Evolutionary conservation across 345 rosid genomes (phyloP), one percentile per base, ranked within the genome.

Genomic region (Acer campestre): DNA sequence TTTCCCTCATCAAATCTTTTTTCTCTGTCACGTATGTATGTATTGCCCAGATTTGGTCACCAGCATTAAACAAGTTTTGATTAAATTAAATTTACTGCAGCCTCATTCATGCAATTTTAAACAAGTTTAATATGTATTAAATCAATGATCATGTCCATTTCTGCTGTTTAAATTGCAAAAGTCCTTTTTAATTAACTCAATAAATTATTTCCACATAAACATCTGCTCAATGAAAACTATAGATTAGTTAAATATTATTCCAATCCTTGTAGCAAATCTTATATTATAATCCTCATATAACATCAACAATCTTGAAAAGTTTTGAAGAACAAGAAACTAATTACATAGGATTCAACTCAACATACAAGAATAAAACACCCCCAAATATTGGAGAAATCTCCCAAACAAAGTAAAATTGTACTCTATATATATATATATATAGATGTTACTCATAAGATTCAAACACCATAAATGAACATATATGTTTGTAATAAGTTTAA

Each of bases 1-100:
- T 40, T 40, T 40, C 44, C 9, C 44, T 40, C 10, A 40, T 40
- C 9, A 8, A 40, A 40, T 40, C 10, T 40, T 40, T 91, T 55
- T 91, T 91, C 86, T 88, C 95, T 6, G 95, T 91, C 3, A 89
- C 93, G 1, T 25, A 18, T 89, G 90, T 13, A 92, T 89, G 55
- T 88, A 89, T 88, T 90, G 86, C 25, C 90, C 7, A 86, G 76
- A 70, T 87, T 91, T 66, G 90, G 92, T n/a, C 85, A 88, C 35
- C 25, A 25, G 25, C 25, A 25, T 25, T 25, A 25, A 25, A 25
- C 25, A 25, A 25, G 25, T 25, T 25, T 25, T 25, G 25, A 25
- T 25, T 25, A 25, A 8, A 40, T 40, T 8, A 40, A 40, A 40
- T 8, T 40, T 40, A 8, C 35, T 2, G 25, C 25, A 25, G 35